These are phyloP conservation scores for Raffaelea ambrosiae DNA, from an alignment of 2,329 filamentous ascomycete species.

Conservation along the genomic window DNA sequence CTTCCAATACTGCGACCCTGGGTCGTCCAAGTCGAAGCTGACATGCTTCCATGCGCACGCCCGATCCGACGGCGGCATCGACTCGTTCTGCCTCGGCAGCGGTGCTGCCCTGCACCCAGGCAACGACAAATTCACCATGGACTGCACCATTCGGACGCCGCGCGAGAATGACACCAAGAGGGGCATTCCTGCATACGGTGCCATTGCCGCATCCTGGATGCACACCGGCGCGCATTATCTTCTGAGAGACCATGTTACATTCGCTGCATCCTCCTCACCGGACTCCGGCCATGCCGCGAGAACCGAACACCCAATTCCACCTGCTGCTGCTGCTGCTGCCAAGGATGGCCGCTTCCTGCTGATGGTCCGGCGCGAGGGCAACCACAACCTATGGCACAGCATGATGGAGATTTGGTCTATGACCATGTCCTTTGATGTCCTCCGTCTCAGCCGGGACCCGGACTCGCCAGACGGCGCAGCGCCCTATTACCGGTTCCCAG, in stretches of 20 bases:
- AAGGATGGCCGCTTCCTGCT: neutral
- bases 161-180: conserved; percentile 3
- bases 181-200: conserved; percentile 5
- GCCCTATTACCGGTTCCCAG: conserved; percentile 3
- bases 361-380: conserved; percentile 13
- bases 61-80: conserved; percentile 5
- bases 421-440: conserved; percentile 11
- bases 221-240: conserved; percentile 9
- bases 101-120: conserved; percentile 1
- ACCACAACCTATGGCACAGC: conserved; percentile 12
- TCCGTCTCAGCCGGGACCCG: conserved; percentile 5
- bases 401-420: conserved; percentile 14
- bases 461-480: neutral
- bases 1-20: conserved; percentile 11
- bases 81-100: conserved; percentile 10
- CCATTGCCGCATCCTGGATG: conserved; percentile 8
- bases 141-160: conserved; percentile 5
- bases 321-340: too few relatives aligned
- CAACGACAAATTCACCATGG: conserved; percentile 2
- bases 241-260: too few relatives aligned
- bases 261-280: neutral
- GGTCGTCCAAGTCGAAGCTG: conserved; percentile 1
- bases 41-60: conserved; percentile 13
- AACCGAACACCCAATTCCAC: too few relatives aligned
- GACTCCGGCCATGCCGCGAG: too few relatives aligned